Conservation (phyloP, 2,329 filamentous ascomycete species). For the Sclerotinia trifoliorum region DNA sequence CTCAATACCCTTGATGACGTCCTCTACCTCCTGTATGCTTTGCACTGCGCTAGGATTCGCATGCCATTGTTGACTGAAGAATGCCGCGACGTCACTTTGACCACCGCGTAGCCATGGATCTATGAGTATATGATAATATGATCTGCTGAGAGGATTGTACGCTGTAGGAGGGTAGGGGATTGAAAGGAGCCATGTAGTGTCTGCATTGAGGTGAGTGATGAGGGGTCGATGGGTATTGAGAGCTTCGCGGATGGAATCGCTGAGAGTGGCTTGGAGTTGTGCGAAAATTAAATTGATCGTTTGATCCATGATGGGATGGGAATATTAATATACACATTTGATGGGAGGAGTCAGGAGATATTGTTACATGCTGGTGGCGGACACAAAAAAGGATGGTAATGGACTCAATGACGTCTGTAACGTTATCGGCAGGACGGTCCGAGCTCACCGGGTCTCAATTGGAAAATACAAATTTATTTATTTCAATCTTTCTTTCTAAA, state of each 20-base stretch:
- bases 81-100: slow-evolving; percentile 61
- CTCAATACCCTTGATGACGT: slow-evolving; percentile 51
- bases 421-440: not conserved
- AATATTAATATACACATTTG: not conserved
- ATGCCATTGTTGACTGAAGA: slow-evolving; percentile 67
- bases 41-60: slow-evolving; percentile 52
- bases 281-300: slow-evolving; percentile 4
- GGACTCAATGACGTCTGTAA: not conserved
- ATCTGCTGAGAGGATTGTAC: slow-evolving; percentile 27
- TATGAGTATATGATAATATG: slow-evolving; percentile 62
- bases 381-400: not conserved
- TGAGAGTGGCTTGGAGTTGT: not conserved
- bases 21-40: slow-evolving; percentile 55
- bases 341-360: not conserved
- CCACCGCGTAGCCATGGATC: slow-evolving; percentile 64
- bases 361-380: not conserved
- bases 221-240: slow-evolving; percentile 46
- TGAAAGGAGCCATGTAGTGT: slow-evolving; percentile 67
- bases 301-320: not conserved
- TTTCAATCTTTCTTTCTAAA: not conserved
- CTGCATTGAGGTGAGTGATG: slow-evolving; percentile 64
- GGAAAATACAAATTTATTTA: not conserved
- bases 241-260: slow-evolving; percentile 11
- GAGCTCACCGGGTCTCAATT: not conserved
- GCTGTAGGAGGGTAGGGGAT: slow-evolving; percentile 51